A percentile compares a stretch with the other conserved stretches of the same genome.
These are phyloP conservation scores for Verticillium isaacii DNA, from an alignment of 2,329 filamentous ascomycete genomes.

Conservation along the genomic window DNA sequence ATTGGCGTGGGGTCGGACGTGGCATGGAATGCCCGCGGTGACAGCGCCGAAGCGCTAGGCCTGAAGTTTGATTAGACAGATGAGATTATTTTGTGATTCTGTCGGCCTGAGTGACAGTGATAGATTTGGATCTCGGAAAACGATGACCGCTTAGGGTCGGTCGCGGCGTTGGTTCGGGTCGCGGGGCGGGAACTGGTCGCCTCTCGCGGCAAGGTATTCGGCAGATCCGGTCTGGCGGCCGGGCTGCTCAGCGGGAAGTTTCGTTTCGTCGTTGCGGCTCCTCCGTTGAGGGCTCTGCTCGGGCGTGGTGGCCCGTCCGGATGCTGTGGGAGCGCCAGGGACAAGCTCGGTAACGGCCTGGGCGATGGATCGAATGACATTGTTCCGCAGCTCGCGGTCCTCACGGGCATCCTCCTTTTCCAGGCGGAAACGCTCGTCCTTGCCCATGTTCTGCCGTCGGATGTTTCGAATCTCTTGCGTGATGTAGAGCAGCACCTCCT, in stretches of 20 bases:
- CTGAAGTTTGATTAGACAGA: not conserved
- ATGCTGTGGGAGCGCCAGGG: constrained; percentile 30
- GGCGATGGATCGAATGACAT: constrained; percentile 69
- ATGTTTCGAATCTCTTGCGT: constrained; percentile 86
- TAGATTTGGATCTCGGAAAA: not conserved
- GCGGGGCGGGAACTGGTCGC: constrained; percentile 35
- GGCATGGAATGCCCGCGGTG: not conserved
- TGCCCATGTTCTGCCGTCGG: constrained; percentile 77
- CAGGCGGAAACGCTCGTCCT: constrained; percentile 76
- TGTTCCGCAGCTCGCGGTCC: constrained; percentile 68
- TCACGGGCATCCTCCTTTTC: constrained; percentile 77
- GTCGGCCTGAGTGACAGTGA: constrained; percentile 3
- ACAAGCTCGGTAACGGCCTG: constrained; percentile 67
- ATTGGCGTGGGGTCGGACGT: not conserved
- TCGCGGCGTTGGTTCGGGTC: constrained; percentile 38
- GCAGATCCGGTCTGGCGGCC: constrained; percentile 44
- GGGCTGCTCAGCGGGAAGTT: constrained; percentile 57
- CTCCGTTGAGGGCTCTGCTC: constrained; percentile 16
- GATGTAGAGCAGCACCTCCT: constrained; percentile 87
- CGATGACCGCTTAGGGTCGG: constrained; percentile 20
- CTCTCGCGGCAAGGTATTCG: constrained; percentile 44
- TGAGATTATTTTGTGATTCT: not conserved
- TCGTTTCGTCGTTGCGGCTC: constrained; percentile 46
- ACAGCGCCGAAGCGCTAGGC: not conserved
- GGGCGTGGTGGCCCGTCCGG: constrained; percentile 16